Percentiles rank a stretch among this genome's conserved stretches.
phyloP scores from a whole-genome alignment of 805 yeast species.

The Vanderwaltozyma polyspora region DNA sequence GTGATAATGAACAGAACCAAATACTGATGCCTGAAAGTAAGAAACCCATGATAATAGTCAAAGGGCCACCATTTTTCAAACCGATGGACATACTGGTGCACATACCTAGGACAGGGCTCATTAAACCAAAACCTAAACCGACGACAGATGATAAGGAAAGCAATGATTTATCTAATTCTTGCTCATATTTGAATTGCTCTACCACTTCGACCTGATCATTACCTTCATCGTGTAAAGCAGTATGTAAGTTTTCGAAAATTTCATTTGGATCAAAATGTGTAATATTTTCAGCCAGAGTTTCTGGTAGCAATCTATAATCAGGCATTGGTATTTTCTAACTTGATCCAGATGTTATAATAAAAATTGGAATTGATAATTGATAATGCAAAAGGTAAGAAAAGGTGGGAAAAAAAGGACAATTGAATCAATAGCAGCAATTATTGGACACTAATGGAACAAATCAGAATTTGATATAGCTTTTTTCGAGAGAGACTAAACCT shows the following conservation, averaged over 20 bases:
- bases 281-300: slow-evolving; percentile 16
- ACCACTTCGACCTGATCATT: slow-evolving; percentile 44
- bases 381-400: no score
- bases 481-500: no score
- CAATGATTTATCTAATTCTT: slow-evolving; percentile 50
- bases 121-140: slow-evolving; percentile 68
- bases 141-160: slow-evolving; percentile 59
- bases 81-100: slow-evolving; percentile 65
- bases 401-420: no score
- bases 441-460: no score
- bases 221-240: slow-evolving; percentile 26
- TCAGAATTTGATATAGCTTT: no score
- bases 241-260: slow-evolving; percentile 22
- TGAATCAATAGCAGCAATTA: no score
- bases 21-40: slow-evolving; percentile 52
- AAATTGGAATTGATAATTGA: no score
- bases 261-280: slow-evolving; percentile 14
- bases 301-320: slow-evolving; percentile 17
- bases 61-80: slow-evolving; percentile 64
- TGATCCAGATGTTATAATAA: background rate
- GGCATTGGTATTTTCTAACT: slow-evolving; percentile 7
- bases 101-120: slow-evolving; percentile 76
- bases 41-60: slow-evolving; percentile 70
- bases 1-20: slow-evolving; percentile 52
- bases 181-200: slow-evolving; percentile 65